Percentiles rank a stretch among this genome's conserved stretches.
phyloP scores from a whole-genome alignment of 306 rosid species.

The Astragalus glycyphyllos region DNA sequence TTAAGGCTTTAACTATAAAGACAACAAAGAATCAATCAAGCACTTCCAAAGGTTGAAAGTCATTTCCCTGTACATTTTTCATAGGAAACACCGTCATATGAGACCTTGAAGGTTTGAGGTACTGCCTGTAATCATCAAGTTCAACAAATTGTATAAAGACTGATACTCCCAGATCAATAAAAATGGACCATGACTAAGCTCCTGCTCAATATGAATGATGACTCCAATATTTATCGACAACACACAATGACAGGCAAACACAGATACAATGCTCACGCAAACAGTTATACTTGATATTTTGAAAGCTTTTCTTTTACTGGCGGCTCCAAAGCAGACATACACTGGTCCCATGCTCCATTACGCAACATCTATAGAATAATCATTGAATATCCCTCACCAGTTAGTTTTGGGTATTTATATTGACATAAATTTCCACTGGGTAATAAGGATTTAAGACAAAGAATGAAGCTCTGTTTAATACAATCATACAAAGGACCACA shows the following conservation, averaged over 20 bases:
- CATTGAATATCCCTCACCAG: slow-evolving; percentile 20
- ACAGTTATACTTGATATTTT: slow-evolving; percentile 75
- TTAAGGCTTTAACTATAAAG: slow-evolving; percentile 49
- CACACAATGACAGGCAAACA: slow-evolving; percentile 54
- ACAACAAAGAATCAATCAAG: slow-evolving; percentile 64
- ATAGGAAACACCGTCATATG: slow-evolving; percentile 49
- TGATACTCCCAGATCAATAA: slow-evolving; percentile 45
- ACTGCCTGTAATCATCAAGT: slow-evolving; percentile 56
- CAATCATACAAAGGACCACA: slow-evolving; percentile 14
- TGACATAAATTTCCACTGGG: neutral
- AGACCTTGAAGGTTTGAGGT: slow-evolving; percentile 45
- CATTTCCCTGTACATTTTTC: slow-evolving; percentile 80
- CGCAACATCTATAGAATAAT: slow-evolving; percentile 77
- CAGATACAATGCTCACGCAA: slow-evolving; percentile 55
- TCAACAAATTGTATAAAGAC: slow-evolving; percentile 50
- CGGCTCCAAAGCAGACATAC: slow-evolving; percentile 93
- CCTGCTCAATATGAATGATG: slow-evolving; percentile 45
- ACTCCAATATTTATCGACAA: slow-evolving; percentile 47
- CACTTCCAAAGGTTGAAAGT: slow-evolving; percentile 59
- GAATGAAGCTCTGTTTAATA: slow-evolving; percentile 16
- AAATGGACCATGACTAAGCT: slow-evolving; percentile 50
- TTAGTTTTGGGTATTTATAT: slow-evolving; percentile 29
- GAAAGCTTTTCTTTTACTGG: slow-evolving; percentile 86
- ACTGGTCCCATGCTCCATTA: slow-evolving; percentile 99
- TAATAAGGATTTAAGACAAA: slow-evolving; percentile 1